Evolutionary conservation across 2,329 filamentous ascomycete species (phyloP).

Genomic region (Ascochyta clinopodiicola): DNA sequence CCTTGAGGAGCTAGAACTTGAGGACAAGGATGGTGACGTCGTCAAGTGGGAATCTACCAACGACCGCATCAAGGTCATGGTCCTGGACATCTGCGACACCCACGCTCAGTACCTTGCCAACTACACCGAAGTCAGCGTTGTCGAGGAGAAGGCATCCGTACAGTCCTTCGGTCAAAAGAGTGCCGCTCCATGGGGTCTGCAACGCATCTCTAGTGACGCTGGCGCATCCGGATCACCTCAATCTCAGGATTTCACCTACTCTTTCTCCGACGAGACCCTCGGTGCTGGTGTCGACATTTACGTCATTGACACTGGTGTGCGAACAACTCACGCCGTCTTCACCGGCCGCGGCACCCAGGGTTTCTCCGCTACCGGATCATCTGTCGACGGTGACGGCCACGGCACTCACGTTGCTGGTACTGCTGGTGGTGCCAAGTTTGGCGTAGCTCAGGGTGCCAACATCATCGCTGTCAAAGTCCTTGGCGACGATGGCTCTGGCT

Average conservation of each 20-base stretch:
- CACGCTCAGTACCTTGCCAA: slow-evolving; percentile 48
- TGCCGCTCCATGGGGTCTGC: slow-evolving; percentile 58
- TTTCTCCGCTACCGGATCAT: slow-evolving; percentile 47
- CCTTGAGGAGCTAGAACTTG: slow-evolving; percentile 35
- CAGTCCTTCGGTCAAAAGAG: too few species aligned
- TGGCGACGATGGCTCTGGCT: slow-evolving; percentile 54
- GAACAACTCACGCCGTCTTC: slow-evolving; percentile 55
- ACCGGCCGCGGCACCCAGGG: slow-evolving; percentile 51
- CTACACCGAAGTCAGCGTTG: slow-evolving; percentile 50
- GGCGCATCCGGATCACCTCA: slow-evolving; percentile 41
- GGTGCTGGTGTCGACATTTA: slow-evolving; percentile 57
- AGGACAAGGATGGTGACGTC: slow-evolving; percentile 39
- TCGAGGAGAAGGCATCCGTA: too few species aligned
- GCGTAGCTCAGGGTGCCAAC: slow-evolving; percentile 57
- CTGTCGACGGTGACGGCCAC: slow-evolving; percentile 54
- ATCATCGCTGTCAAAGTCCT: slow-evolving; percentile 61
- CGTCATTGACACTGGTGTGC: slow-evolving; percentile 58
- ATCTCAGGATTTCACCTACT: slow-evolving; percentile 51
- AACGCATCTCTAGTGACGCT: slow-evolving; percentile 51
- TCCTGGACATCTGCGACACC: slow-evolving; percentile 50
- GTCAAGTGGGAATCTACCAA: slow-evolving; percentile 49
- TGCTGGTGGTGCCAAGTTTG: slow-evolving; percentile 52
- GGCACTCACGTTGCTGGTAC: slow-evolving; percentile 58
- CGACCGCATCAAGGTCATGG: slow-evolving; percentile 49
- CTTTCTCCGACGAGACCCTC: slow-evolving; percentile 45